Evolutionary conservation across 208 protist genomes (phyloP), one percentile per base, ranked within the genome.

Genomic region (Polymyxa betae): DNA sequence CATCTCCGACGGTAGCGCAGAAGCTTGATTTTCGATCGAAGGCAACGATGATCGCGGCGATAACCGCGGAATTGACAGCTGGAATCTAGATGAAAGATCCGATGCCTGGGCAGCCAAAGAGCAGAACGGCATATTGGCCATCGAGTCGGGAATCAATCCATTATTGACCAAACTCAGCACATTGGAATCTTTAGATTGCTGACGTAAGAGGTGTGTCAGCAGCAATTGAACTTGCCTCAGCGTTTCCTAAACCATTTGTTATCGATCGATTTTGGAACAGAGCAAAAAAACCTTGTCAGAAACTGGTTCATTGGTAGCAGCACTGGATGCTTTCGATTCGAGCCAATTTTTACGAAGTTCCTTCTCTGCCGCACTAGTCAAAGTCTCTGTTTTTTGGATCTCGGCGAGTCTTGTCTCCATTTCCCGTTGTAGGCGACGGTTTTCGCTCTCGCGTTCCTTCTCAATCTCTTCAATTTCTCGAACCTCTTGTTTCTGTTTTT

Each of bases 201-300:
- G 16, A 82, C 35, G 5, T 43, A 82, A 43, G 10, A 82, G n/a
- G 35, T 45, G 40, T n/a, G 72, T n/a, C 72, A 82, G 40, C n/a
- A 82, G 16, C 35, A 82, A 20, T n/a, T 82, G 35, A 35, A 82
- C 72, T 12, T 5, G 5, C 5, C n/a, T 5, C 40, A 45, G 72
- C n/a, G 72, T 45, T 82, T 82, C 72, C 72, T n/a, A n/a, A n/a
- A n/a, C n/a, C n/a, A n/a, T n/a, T n/a, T 82, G 72, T 60, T 60
- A 60, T 60, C 49, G 24, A 60, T 60, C 49, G 24, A 60, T 24
- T 29, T 60, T 29, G 24, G 24, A 60, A 60, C 49, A 60, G 49
- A 60, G 49, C 5, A 24, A 29, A 5, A 60, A 60, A 60, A 60
- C 12, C 49, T 60, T 60, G 12, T 60, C 49, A 24, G 49, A 24